Evolutionary conservation across 2,329 filamentous ascomycete genomes (phyloP), one percentile per base, ranked within the genome.

Genomic region (Hypomyces perniciosus): DNA sequence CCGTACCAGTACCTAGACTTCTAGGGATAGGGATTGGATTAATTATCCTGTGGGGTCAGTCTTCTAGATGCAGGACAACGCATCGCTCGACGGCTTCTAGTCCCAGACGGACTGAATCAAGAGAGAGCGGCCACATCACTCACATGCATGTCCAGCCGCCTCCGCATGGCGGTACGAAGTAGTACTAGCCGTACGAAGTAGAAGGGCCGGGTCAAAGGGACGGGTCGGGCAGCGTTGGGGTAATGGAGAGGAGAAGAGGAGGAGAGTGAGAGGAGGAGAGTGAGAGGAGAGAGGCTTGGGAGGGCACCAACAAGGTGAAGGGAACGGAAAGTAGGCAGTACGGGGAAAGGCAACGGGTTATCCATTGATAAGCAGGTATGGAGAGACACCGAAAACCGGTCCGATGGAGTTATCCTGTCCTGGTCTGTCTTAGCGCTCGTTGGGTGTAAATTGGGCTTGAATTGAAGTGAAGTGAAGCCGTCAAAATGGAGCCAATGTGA

Each of bases 21-120:
- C 8, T 8, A 35, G 8, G 33, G 12, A 8, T 35, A 8, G 8
- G 12, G 33, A 35, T 35, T 12, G 12, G 33, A 12, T 35, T 12
- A 35, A 41, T 28, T 13, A 31, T 20, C n/a, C n/a, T 52, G 52
- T 37, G 44, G 51, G 50, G 50, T 39, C 38, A 42, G 33, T 38
- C 20, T n/a, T 46, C 13, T 38, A 20, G 30, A 55, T 48, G 54
- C 54, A 56, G 48, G 53, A 55, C 54, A 56, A 56, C 53, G 51
- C 54, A 56, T 56, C 54, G 6, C 12, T n/a, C 38, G 31, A 46
- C 20, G 27, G 37, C 35, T 20, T 34, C 50, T 31, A 41, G 45
- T 42, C 35, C 50, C 41, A 28, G n/a, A n/a, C n/a, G n/a, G n/a
- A n/a, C n/a, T n/a, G n/a, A n/a, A n/a, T n/a, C n/a, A n/a, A n/a